Base-by-base conservation (phyloP, 1,284 basidiomycete genomes). In the Cryptococcus sp. region DNA sequence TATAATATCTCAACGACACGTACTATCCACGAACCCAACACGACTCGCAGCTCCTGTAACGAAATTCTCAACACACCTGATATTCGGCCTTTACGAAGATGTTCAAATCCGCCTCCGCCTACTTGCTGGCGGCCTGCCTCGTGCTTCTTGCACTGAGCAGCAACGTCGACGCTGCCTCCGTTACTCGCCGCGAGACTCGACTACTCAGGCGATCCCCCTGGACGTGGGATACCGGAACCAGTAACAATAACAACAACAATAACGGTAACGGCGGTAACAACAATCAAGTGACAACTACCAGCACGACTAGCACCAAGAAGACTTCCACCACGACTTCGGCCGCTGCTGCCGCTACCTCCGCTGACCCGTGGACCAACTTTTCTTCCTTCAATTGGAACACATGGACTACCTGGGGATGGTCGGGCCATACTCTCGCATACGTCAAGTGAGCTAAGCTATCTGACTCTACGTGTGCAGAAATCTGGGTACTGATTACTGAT, bases 311-410 rank as follows among this genome's bases (percentile, higher is more conserved):
- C 5, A 48, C 19, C 47, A 23, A n/a, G 8, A 35, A 8, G 27
- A 48, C 22, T 27, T 48, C 47, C 3, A 30, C 20, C 47, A 30
- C 47, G 19, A 48, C 8, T 27, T 48, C 47, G n/a, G 87, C 86
- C 5, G 91, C 90, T 85, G 91, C 88, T 75, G 88, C 47, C 25
- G 20, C 47, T 15, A 48, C 47, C 3, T 30, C 47, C 20, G 25
- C 19, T 48, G 58, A 62, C 49, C 60, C 60, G 27, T 62, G 60
- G 60, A 50, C 53, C 11, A 55, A 52, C 39, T 62, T 62, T 53
- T 23, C n/a, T 2, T 23, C 25, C 5, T 62, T 62, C 35, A 54
- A 53, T 20, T 62, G 60, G 60, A 55, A 30, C 39, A 50, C 38
- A 17, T 59, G 52, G 53, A 13, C 51, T 1, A 47, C 49, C 27